Percentiles rank a stretch among this genome's conserved stretches.
Evolutionary conservation across 1,139 yeast genomes (phyloP).

Genomic region (Candida sanyaensis): DNA sequence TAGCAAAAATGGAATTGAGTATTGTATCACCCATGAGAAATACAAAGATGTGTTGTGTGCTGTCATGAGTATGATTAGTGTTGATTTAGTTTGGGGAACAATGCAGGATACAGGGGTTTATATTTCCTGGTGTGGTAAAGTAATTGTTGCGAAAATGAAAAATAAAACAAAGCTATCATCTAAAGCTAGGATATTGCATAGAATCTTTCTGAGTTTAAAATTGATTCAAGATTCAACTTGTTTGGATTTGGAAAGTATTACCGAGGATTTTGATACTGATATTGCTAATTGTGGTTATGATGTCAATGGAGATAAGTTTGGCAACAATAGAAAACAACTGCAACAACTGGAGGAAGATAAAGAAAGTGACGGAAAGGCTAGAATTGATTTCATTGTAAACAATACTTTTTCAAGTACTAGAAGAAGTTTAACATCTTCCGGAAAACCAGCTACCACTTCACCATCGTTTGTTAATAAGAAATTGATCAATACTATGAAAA

Average conservation of each 20-base stretch:
- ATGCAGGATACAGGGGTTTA: constrained; percentile 84
- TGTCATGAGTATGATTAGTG: constrained; percentile 82
- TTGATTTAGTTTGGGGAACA: constrained; percentile 89
- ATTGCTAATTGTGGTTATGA: constrained; percentile 36
- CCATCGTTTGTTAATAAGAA: constrained; percentile 48
- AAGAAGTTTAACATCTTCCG: not conserved
- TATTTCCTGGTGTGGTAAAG: constrained; percentile 73
- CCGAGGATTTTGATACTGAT: constrained; percentile 33
- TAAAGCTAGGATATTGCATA: constrained; percentile 75
- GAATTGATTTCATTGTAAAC: constrained; percentile 50
- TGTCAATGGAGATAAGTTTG: constrained; percentile 41
- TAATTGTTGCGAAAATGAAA: constrained; percentile 68
- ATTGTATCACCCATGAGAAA: constrained; percentile 64
- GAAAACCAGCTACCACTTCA: constrained; percentile 23
- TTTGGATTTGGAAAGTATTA: constrained; percentile 46
- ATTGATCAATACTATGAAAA: constrained; percentile 43
- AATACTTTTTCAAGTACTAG: constrained; percentile 16
- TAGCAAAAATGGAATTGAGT: constrained; percentile 41
- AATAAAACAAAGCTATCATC: constrained; percentile 67
- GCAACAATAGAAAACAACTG: constrained; percentile 9
- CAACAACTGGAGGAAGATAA: not conserved
- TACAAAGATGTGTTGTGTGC: constrained; percentile 86
- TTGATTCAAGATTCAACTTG: constrained; percentile 75
- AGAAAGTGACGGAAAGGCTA: constrained; percentile 28
- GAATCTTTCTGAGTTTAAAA: constrained; percentile 75